Conservation (phyloP, 2,329 filamentous ascomycete species). For the Nemania serpens region DNA sequence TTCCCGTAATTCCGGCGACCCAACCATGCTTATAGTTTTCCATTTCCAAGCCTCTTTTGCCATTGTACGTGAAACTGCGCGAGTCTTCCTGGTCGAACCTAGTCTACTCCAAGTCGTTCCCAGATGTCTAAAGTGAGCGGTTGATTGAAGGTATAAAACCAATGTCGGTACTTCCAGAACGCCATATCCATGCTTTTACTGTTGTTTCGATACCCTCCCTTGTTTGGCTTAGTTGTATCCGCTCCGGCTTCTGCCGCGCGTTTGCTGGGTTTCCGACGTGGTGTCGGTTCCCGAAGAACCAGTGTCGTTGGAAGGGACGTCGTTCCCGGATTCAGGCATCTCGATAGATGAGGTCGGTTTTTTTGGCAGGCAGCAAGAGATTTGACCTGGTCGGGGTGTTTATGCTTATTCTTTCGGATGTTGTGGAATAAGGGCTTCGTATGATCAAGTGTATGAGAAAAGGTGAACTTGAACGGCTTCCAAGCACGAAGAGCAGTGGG, state of each 20-base stretch:
- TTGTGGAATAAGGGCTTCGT: neutral
- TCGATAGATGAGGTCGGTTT: slow-evolving; percentile 12
- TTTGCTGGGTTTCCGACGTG: slow-evolving; percentile 26
- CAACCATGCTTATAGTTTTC: neutral
- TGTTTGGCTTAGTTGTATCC: slow-evolving; percentile 36
- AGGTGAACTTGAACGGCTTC: neutral
- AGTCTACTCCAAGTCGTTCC: slow-evolving; percentile 17
- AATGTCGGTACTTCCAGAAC: slow-evolving; percentile 20
- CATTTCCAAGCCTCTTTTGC: slow-evolving; percentile 4
- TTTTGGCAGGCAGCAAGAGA: neutral
- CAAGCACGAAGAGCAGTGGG: neutral
- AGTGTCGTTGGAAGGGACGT: slow-evolving; percentile 35
- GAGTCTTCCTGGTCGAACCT: slow-evolving; percentile 12
- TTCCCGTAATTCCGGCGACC: neutral
- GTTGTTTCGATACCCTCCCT: neutral
- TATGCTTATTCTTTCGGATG: neutral
- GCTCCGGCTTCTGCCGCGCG: slow-evolving; percentile 39
- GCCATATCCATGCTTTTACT: slow-evolving; percentile 17
- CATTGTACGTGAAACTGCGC: slow-evolving; percentile 12
- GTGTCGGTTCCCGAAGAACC: slow-evolving; percentile 26
- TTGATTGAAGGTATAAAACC: neutral
- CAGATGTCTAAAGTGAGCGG: slow-evolving; percentile 11
- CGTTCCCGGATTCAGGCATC: slow-evolving; percentile 41
- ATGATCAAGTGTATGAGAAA: neutral
- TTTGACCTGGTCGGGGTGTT: neutral